Evolutionary conservation across 78 protist species (phyloP), one percentile per base, ranked within the genome.

Genomic region (Dictyostelium firmibasis): DNA sequence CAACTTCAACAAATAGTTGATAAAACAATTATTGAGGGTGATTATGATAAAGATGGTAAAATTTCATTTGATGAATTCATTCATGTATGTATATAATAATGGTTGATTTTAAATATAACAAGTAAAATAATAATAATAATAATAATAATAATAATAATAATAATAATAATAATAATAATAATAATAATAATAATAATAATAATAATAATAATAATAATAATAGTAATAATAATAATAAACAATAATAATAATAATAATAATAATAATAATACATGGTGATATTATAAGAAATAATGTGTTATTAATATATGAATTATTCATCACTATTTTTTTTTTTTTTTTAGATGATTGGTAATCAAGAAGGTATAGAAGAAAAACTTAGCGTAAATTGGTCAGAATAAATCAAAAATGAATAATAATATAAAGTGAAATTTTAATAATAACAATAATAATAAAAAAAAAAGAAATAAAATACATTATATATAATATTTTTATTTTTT

Each of bases 1-100:
- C 99, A 99, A 91, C 88, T 99, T 41, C 99, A 99, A 94, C 99
- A 99, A 78, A 98, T 99, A 57, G 99, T 98, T 27, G 99, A 98
- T 91, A 98, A 98, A 97, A 98, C 99, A 38, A 98, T 99, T 91
- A 95, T 94, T 50, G 98, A 98, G 41, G 98, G 98, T 50, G 99
- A 98, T 91, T 23, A 35, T 14, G 98, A 98, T 79, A 84, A 84
- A 27, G 98, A 93, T 79, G 99, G 98, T 18, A 84, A 79, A 69
- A 93, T 98, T 43, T 93, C 97, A n/a, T 96, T 93, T 78, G 96
- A 95, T 18, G 99, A 98, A 57, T 98, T 98, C 77, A 10, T 70
- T 10, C 53, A 79, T 60, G 95, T 95, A 91, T 50, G 82, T 74
- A 35, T 14, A 33, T 25, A 38, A n/a, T n/a, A n/a, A n/a, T n/a